These are phyloP conservation scores for Hirsutella rhossiliensis DNA, from an alignment of 2,329 filamentous ascomycete genomes.

Conservation along the genomic window DNA sequence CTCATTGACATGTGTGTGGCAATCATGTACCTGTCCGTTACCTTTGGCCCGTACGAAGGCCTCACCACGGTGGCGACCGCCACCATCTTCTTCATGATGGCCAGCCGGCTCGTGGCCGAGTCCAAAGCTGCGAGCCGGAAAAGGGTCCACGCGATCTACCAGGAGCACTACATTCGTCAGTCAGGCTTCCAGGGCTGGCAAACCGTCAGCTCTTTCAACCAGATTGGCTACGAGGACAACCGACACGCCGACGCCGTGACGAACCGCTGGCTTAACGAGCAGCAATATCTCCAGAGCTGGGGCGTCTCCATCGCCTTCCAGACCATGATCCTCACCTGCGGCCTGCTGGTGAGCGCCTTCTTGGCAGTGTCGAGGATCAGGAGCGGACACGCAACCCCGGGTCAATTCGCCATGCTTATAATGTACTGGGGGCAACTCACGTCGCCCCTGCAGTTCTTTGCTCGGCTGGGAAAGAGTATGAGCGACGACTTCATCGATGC, in stretches of 20 bases:
- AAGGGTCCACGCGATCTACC: constrained; percentile 39
- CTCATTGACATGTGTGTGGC: constrained; percentile 48
- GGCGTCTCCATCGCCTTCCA: constrained; percentile 42
- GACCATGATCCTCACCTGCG: constrained; percentile 53
- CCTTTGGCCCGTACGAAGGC: constrained; percentile 48
- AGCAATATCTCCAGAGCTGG: constrained; percentile 29
- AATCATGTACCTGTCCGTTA: constrained; percentile 45
- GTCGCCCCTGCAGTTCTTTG: constrained; percentile 59
- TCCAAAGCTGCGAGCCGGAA: constrained; percentile 37
- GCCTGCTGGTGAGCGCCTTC: constrained; percentile 52
- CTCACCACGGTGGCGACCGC: constrained; percentile 49
- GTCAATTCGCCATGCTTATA: constrained; percentile 58
- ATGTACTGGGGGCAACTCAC: constrained; percentile 67
- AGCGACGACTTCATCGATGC: constrained; percentile 45
- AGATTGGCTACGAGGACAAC: constrained; percentile 42
- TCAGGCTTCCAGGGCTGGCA: constrained; percentile 47
- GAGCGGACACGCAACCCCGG: constrained; percentile 45
- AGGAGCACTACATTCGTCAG: constrained; percentile 42
- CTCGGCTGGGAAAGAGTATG: constrained; percentile 41
- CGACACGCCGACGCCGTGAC: constrained; percentile 39
- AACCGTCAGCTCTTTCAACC: constrained; percentile 48
- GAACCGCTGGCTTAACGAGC: constrained; percentile 24
- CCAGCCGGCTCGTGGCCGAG: constrained; percentile 36
- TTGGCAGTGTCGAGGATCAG: constrained; percentile 55
- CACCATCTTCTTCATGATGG: constrained; percentile 41